phyloP scores from a whole-genome alignment of 2,329 filamentous ascomycete genomes.

The Zasmidium angulare region DNA sequence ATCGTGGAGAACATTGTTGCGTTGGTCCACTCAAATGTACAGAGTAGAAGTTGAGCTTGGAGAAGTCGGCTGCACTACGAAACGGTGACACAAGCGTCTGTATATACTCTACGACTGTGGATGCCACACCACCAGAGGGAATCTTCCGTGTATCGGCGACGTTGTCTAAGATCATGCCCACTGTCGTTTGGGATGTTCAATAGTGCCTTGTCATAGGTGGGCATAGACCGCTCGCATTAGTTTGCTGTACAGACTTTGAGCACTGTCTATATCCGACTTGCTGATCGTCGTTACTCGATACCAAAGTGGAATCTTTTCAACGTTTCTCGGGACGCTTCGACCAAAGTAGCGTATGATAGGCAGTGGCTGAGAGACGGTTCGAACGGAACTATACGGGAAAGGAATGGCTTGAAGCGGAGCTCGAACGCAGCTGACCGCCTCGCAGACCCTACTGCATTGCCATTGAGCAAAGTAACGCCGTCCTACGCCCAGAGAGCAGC shows the following conservation, averaged over 20 bases:
- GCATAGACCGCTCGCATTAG: neutral
- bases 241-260: neutral
- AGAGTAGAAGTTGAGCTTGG: neutral
- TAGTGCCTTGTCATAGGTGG: neutral
- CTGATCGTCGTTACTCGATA: neutral
- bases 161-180: too few relatives aligned
- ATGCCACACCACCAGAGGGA: neutral
- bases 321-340: neutral
- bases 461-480: too few relatives aligned
- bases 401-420: neutral
- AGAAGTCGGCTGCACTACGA: neutral
- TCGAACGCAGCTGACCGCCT: too few relatives aligned
- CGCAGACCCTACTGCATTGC: too few relatives aligned
- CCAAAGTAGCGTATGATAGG: neutral
- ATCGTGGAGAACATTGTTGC: neutral
- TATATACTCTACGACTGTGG: neutral
- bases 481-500: too few relatives aligned
- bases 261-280: neutral
- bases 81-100: neutral
- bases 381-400: neutral
- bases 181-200: too few relatives aligned
- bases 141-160: neutral
- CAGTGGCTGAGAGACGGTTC: neutral
- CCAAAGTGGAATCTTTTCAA: neutral
- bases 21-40: neutral